Evolutionary conservation across 768 basidiomycete genomes (phyloP).

Genomic region (Gyrodon lividus): DNA sequence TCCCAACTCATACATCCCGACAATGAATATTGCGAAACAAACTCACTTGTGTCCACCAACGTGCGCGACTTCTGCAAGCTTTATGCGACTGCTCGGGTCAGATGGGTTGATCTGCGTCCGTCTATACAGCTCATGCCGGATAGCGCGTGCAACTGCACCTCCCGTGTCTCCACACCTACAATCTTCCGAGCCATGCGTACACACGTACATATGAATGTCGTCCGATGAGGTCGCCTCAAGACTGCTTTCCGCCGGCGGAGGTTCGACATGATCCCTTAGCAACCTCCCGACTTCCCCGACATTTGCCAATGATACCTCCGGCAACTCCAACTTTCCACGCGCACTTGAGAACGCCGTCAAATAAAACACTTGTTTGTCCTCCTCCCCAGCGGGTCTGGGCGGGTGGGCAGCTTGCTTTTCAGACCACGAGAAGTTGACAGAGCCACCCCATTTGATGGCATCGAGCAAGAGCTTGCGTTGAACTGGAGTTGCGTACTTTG

Average conservation of each 20-base stretch:
- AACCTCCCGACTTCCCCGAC: constrained; percentile 44
- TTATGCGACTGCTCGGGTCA: constrained; percentile 35
- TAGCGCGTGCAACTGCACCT: constrained; percentile 48
- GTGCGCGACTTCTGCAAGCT: constrained; percentile 68
- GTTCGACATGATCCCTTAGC: constrained; percentile 34
- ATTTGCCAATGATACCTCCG: constrained; percentile 47
- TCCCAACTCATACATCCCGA: background rate
- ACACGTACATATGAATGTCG: constrained; percentile 57
- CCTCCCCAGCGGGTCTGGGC: constrained; percentile 10
- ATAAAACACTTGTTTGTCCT: constrained; percentile 24
- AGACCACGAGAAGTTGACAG: constrained; percentile 63
- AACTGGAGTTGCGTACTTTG: constrained; percentile 46
- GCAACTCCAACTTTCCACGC: constrained; percentile 50
- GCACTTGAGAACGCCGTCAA: constrained; percentile 53
- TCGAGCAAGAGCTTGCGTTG: constrained; percentile 49
- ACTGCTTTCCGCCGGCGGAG: constrained; percentile 19
- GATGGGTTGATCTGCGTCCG: constrained; percentile 30
- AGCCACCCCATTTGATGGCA: constrained; percentile 46
- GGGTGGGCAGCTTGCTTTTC: constrained; percentile 23
- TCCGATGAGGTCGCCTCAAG: constrained; percentile 10
- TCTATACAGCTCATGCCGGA: constrained; percentile 51
- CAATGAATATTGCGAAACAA: background rate
- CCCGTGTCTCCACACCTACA: constrained; percentile 77
- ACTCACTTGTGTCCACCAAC: constrained; percentile 83
- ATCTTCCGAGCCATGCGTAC: constrained; percentile 76